Evolutionary conservation across 1,139 yeast genomes (phyloP).

Genomic region (Groenewaldozyma auringiensis): DNA sequence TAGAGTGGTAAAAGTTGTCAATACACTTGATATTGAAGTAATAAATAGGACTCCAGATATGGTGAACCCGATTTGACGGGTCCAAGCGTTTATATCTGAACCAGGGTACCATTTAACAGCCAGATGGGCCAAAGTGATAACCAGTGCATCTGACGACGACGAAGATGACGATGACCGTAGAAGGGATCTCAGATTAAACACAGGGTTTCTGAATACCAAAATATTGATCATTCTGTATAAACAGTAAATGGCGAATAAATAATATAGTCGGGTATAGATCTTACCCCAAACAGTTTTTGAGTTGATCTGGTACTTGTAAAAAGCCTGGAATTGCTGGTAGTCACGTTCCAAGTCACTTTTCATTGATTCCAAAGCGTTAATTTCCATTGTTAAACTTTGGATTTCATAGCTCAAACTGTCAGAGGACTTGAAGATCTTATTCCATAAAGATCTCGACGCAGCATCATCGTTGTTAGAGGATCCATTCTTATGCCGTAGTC

Average conservation of each 20-base stretch:
- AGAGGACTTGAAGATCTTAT: conserved; percentile 17
- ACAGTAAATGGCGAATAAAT: conserved; percentile 52
- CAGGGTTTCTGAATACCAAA: conserved; percentile 27
- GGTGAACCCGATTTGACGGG: conserved; percentile 56
- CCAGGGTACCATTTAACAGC: conserved; percentile 18
- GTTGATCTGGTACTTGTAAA: conserved; percentile 24
- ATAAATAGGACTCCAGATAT: conserved; percentile 59
- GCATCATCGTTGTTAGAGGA: background rate
- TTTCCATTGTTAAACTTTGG: conserved; percentile 58
- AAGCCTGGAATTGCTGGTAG: conserved; percentile 20
- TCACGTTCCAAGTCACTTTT: conserved; percentile 28
- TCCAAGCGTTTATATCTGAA: conserved; percentile 43
- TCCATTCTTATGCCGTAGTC: conserved; percentile 8
- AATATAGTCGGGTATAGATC: conserved; percentile 23
- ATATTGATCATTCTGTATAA: conserved; percentile 51
- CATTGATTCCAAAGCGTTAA: conserved; percentile 50
- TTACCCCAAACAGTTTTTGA: conserved; percentile 29
- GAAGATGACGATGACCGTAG: conserved; percentile 6
- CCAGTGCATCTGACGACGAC: conserved; percentile 29
- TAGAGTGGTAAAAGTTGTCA: conserved; percentile 27
- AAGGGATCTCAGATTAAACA: conserved; percentile 11
- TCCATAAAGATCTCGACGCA: conserved; percentile 18
- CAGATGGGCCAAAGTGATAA: conserved; percentile 53
- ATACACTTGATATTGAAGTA: conserved; percentile 44
- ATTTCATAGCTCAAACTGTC: conserved; percentile 54